Percentiles rank a stretch among this genome's conserved stretches.
phyloP scores from a whole-genome alignment of 192 early-diverging fungal genomes.

The Rhizoclosmatium sp. region DNA sequence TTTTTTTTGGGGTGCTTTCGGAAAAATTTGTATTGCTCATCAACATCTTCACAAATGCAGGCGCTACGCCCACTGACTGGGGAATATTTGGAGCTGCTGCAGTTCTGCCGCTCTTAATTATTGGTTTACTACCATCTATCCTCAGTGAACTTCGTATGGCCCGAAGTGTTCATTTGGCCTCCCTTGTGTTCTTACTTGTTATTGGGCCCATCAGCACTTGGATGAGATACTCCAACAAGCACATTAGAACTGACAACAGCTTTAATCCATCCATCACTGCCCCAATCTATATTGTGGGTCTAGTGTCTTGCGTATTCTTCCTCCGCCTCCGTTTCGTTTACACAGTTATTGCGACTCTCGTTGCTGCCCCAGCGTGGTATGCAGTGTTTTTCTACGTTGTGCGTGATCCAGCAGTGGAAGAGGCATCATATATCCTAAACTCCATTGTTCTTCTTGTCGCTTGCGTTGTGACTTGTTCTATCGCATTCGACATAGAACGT shows the following conservation, averaged over 20 bases:
- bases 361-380: slow-evolving; percentile 51
- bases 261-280: slow-evolving; percentile 46
- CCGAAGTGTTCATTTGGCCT: slow-evolving; percentile 46
- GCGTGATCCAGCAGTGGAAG: slow-evolving; percentile 2
- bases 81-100: slow-evolving; percentile 28
- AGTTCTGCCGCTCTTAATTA: slow-evolving; percentile 18
- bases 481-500: slow-evolving; percentile 57
- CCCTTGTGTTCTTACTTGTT: slow-evolving; percentile 46
- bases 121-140: slow-evolving; percentile 15
- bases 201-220: slow-evolving; percentile 55
- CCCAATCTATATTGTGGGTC: slow-evolving; percentile 56
- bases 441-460: slow-evolving; percentile 50
- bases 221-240: slow-evolving; percentile 45
- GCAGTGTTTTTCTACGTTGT: slow-evolving; percentile 41
- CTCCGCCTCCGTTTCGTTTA: slow-evolving; percentile 55
- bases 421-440: slow-evolving; percentile 38
- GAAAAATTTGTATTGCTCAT: slow-evolving; percentile 21
- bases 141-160: slow-evolving; percentile 25
- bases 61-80: slow-evolving; percentile 31
- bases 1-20: neutral
- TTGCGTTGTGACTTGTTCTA: slow-evolving; percentile 44
- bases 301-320: slow-evolving; percentile 56
- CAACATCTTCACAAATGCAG: slow-evolving; percentile 14
- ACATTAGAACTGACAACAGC: slow-evolving; percentile 23
- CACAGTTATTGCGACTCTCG: slow-evolving; percentile 42